phyloP scores from a whole-genome alignment of 768 basidiomycete genomes.

The Tulasnella sp. region DNA sequence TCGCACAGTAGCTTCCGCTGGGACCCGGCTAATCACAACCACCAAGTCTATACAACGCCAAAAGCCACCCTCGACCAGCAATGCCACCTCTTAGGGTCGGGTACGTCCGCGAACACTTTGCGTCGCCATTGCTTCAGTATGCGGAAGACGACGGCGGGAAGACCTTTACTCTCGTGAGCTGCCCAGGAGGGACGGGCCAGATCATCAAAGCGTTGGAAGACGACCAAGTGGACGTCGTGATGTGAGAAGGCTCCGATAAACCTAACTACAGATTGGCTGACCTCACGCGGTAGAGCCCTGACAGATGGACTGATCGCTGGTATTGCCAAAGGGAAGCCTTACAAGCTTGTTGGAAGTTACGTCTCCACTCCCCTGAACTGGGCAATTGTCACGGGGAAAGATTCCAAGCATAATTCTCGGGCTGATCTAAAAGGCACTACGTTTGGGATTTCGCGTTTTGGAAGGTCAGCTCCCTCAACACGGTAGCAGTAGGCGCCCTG shows the following conservation, averaged over 20 bases:
- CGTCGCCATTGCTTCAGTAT: slow-evolving; percentile 80
- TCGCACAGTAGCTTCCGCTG: neutral
- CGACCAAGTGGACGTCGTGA: slow-evolving; percentile 76
- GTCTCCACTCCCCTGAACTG: slow-evolving; percentile 51
- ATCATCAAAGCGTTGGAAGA: slow-evolving; percentile 69
- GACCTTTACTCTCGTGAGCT: slow-evolving; percentile 82
- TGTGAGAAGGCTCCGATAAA: slow-evolving; percentile 45
- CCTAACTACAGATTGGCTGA: neutral
- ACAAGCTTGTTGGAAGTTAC: slow-evolving; percentile 89
- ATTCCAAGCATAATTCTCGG: slow-evolving; percentile 65
- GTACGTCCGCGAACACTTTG: slow-evolving; percentile 79
- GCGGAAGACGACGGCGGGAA: slow-evolving; percentile 60
- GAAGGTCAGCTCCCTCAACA: slow-evolving; percentile 52
- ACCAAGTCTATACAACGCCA: neutral
- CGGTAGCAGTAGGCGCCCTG: neutral
- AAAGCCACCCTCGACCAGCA: neutral
- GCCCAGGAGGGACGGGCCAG: slow-evolving; percentile 87
- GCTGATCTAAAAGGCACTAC: slow-evolving; percentile 72
- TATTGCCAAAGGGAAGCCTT: slow-evolving; percentile 85
- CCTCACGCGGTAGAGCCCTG: slow-evolving; percentile 54
- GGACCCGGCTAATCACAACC: neutral
- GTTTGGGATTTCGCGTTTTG: slow-evolving; percentile 83
- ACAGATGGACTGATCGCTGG: slow-evolving; percentile 91
- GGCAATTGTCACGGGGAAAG: slow-evolving; percentile 88
- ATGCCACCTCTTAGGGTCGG: slow-evolving; percentile 27